Base-by-base conservation (phyloP, 129 eudicot genomes). In the Ambrosia artemisiifolia region DNA sequence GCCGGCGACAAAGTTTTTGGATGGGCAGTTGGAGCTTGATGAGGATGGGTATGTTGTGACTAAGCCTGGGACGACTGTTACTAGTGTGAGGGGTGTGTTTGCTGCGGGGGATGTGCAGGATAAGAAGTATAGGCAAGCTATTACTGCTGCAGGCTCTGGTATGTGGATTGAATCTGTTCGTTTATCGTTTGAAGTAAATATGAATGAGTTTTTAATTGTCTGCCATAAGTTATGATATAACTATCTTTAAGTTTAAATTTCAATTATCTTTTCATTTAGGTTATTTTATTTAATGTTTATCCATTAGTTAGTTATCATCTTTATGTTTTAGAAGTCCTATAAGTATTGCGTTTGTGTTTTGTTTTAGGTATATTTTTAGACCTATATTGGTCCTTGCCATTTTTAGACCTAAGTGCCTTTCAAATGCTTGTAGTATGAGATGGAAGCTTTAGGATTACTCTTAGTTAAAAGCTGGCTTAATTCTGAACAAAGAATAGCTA, bases 71-170 rank as follows among this genome's bases (percentile, higher is more conserved):
- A 82, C 86, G 0, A 88, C 97, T 0, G 3, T 73, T 69, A 95
- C 99, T 0, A 95, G 99, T 60, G 96, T 95, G 3, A 81, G 67
- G 49, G 99, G 99, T 56, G 99, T 95, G 11, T 95, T 95, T 78
- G 99, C 99, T 12, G 97, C 99, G 12, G 99, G 99, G 19, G 99
- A 95, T 85, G 99, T 95, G 61, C 99, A 95, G 83, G 99, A 95
- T 73, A 95, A 95, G 90, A 95, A 95, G 80, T 95, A 95, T 59
- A 77, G 99, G 76, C 99, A 90, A 70, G 99, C 99, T 51, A 56
- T 90, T 64, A 95, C 99, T 17, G 99, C 99, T 53, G 99, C 99
- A 11, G 99, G 99, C 9, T 73, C 91, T 55, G 99, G 99, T 95
- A 51, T 67, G 91, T 83, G 2, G 40, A 7, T 7, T 28, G 0